Base-by-base conservation (phyloP, 495 filamentous ascomycete genomes). In the Hypoxylon rickii region DNA sequence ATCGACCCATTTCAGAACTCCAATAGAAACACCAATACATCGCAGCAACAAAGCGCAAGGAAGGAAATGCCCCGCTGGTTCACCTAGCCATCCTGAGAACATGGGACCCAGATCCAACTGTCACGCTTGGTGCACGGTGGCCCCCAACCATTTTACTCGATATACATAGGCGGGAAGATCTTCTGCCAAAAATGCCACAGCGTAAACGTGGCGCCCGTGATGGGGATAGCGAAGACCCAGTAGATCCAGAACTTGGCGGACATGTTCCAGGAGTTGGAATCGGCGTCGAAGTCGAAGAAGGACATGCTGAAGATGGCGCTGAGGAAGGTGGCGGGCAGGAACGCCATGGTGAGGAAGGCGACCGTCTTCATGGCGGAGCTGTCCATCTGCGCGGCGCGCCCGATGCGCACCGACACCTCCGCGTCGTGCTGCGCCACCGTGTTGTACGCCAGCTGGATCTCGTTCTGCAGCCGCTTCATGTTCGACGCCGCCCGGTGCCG, bases 381-480 rank as follows among this genome's bases (percentile, higher is more conserved):
- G 51, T 79, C 75, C 12, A 36, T 32, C 40, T 70, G 66, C 15
- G 72, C 64, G 0, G 73, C 73, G 8, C 44, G 63, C 16, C 68
- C 67, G 20, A 75, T 73, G 41, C 71, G 42, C 13, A 76, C 60
- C 0, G 68, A 62, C 7, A 67, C 63, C 20, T 48, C 44, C 8
- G 69, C 58, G 53, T 77, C 70, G 32, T 70, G 58, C 44, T 73
- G 74, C 6, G 74, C 64, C 19, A 78, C 68, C 1, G 55, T 68
- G 45, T 77, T 63, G 56, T 69, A 75, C 13, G 68, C 65, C 18
- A 79, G 71, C 32, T 73, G 65, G 12, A 79, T 79, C 63, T 80
- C 76, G 54, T 79, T 79, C 12, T 51, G 32, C 22, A 69, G 34
- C 4, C 64, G 56, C 44, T 70, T 70, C 40, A 73, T 63, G 42